Evolutionary conservation across 176 grass and related monocot genomes (phyloP).

Genomic region (Sorghum bicolor): DNA sequence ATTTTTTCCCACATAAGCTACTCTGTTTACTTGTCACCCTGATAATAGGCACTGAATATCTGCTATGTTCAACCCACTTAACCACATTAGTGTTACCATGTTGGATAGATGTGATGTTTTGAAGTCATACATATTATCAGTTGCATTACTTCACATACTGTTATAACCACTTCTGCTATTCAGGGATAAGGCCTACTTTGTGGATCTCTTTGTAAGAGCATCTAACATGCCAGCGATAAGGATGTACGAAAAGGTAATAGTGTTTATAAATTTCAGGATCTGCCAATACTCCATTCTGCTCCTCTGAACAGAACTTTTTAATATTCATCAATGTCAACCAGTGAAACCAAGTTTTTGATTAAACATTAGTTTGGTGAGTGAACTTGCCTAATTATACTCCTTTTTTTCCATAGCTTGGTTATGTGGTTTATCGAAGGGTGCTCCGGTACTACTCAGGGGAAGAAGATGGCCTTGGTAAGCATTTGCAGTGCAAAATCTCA

Average conservation of each 20-base stretch:
- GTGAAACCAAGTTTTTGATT: background rate
- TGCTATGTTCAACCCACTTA: background rate
- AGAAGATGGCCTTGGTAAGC: slow-evolving; percentile 97
- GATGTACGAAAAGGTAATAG: slow-evolving; percentile 96
- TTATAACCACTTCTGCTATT: slow-evolving; percentile 22
- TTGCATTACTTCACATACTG: background rate
- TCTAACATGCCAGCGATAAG: slow-evolving; percentile 93
- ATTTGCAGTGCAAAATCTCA: background rate
- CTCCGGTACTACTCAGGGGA: slow-evolving; percentile 98
- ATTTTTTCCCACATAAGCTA: background rate
- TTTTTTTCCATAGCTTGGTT: slow-evolving; percentile 62
- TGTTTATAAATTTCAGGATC: background rate
- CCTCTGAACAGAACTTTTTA: background rate
- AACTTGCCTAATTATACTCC: slow-evolving; percentile 15
- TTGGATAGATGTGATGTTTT: background rate
- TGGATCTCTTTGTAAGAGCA: slow-evolving; percentile 97
- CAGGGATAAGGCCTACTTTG: slow-evolving; percentile 99
- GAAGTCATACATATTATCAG: background rate
- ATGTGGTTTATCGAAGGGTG: slow-evolving; percentile 93
- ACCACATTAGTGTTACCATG: background rate
- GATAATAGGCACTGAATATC: background rate
- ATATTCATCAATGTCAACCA: background rate
- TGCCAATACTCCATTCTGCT: background rate
- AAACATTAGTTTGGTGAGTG: background rate
- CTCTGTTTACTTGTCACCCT: background rate